Evolutionary conservation across 192 early-diverging fungal species (phyloP).

Genomic region (Helicostylum pulchrum): DNA sequence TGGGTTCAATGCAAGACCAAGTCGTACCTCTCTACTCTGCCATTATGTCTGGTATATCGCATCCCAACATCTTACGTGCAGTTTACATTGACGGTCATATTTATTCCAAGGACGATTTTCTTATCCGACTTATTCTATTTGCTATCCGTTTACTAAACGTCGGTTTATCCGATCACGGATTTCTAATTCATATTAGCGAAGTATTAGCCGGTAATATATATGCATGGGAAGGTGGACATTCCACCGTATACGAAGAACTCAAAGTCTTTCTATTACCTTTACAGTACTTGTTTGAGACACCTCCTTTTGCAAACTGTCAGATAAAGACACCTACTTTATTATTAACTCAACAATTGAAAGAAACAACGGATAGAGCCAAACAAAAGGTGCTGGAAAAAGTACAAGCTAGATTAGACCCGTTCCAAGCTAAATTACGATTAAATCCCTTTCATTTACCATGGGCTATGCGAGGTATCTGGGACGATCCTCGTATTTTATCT

Average conservation of each 20-base stretch:
- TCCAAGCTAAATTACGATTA: slow-evolving; percentile 63
- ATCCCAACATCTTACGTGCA: slow-evolving; percentile 84
- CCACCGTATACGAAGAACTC: slow-evolving; percentile 87
- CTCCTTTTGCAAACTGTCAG: slow-evolving; percentile 27
- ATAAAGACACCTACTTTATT: slow-evolving; percentile 8
- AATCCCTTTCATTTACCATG: slow-evolving; percentile 94
- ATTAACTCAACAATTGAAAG: slow-evolving; percentile 1
- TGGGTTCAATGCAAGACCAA: slow-evolving; percentile 93
- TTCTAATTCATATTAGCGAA: slow-evolving; percentile 84
- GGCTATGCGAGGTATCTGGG: slow-evolving; percentile 82
- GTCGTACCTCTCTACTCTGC: slow-evolving; percentile 90
- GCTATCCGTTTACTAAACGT: slow-evolving; percentile 83
- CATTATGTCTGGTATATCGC: slow-evolving; percentile 60
- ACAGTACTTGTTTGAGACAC: slow-evolving; percentile 48
- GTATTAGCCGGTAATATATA: slow-evolving; percentile 85
- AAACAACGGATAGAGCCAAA: background rate
- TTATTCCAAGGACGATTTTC: slow-evolving; percentile 77
- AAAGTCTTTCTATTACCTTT: slow-evolving; percentile 73
- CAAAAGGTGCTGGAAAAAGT: background rate
- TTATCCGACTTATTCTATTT: slow-evolving; percentile 85
- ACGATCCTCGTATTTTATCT: slow-evolving; percentile 60
- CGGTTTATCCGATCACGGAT: slow-evolving; percentile 82
- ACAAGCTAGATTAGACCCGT: slow-evolving; percentile 41
- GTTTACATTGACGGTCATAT: slow-evolving; percentile 86
- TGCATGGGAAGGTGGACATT: slow-evolving; percentile 86